phyloP scores from a whole-genome alignment of 1,284 basidiomycete genomes.

The Puccinia triticina region DNA sequence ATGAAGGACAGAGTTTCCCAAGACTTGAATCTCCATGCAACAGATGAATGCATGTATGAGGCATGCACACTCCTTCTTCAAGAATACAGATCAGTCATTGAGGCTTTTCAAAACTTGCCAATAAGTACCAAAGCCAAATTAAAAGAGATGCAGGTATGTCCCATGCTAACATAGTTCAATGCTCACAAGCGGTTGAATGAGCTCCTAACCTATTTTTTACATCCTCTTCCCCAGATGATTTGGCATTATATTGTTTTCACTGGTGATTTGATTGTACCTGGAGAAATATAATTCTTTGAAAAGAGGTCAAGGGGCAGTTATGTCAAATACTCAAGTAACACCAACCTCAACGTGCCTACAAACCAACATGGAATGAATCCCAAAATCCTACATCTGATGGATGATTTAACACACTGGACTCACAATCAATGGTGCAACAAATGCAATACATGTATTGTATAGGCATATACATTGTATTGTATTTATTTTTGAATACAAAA shows the following conservation, averaged over 20 bases:
- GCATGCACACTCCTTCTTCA: not conserved
- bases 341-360: not conserved
- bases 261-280: not conserved
- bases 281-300: not conserved
- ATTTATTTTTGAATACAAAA: too few relatives aligned
- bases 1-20: not conserved
- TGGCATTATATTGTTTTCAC: not conserved
- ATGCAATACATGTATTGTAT: too few relatives aligned
- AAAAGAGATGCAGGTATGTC: not conserved
- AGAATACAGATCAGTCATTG: not conserved
- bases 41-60: not conserved
- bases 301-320: not conserved
- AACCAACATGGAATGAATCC: constrained; percentile 9
- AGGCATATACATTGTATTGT: too few relatives aligned
- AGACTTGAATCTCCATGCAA: not conserved
- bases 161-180: too few relatives aligned
- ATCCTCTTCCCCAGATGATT: not conserved
- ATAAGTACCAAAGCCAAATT: not conserved
- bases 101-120: not conserved
- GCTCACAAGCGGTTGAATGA: too few relatives aligned
- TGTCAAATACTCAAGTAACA: constrained; percentile 26
- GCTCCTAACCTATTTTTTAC: too few relatives aligned
- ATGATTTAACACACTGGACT: constrained; percentile 3
- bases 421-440: not conserved
- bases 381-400: not conserved